A percentile compares a stretch with the other conserved stretches of the same genome.
phyloP scores from a whole-genome alignment of 1,284 basidiomycete genomes.

The Hemileia vastatrix region DNA sequence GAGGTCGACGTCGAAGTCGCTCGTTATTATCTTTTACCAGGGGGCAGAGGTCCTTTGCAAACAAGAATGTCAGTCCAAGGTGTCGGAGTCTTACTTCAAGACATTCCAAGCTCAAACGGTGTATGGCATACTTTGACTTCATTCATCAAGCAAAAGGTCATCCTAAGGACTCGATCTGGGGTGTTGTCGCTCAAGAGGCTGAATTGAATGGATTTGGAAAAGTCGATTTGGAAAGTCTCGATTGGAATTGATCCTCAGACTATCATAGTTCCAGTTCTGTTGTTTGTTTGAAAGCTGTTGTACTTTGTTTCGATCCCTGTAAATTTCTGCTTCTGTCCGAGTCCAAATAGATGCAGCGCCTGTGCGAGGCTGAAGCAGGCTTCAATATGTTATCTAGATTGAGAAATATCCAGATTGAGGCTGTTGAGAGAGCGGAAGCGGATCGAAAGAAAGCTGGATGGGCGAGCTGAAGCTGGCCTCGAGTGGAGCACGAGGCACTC shows the following conservation, averaged over 20 bases:
- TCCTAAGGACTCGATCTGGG: conserved; percentile 29
- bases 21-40: conserved; percentile 32
- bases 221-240: conserved; percentile 22
- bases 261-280: too few relatives aligned
- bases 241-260: not conserved
- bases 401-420: too few relatives aligned
- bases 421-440: too few relatives aligned
- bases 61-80: conserved; percentile 32
- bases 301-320: too few relatives aligned
- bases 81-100: conserved; percentile 31
- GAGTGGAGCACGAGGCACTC: too few relatives aligned
- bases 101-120: conserved; percentile 29
- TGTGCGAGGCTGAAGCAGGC: too few relatives aligned
- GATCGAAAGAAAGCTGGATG: too few relatives aligned
- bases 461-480: too few relatives aligned
- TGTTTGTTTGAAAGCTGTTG: too few relatives aligned
- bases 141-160: conserved; percentile 30
- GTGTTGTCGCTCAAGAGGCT: conserved; percentile 24
- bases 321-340: too few relatives aligned
- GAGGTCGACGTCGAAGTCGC: conserved; percentile 32
- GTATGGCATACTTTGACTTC: conserved; percentile 26
- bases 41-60: conserved; percentile 30
- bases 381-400: too few relatives aligned
- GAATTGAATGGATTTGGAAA: conserved; percentile 27
- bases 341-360: too few relatives aligned